Conservation (phyloP, 352 stramenopile species). For the Phytopythium helicoides region DNA sequence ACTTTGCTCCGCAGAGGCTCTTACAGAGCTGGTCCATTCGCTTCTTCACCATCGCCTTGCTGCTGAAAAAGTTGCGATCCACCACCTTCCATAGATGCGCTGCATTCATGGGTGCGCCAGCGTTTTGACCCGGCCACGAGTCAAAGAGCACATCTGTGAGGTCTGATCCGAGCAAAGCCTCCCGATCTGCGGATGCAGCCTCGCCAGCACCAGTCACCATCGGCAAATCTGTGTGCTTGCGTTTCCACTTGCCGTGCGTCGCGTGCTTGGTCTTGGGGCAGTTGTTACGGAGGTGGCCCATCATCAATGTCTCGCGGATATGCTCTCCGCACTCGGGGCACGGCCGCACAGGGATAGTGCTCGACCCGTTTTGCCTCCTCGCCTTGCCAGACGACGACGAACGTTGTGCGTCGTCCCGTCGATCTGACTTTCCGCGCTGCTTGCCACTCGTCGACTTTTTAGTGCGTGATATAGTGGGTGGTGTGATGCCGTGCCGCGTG, state of each 20-base stretch:
- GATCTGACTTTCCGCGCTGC: conserved; percentile 2
- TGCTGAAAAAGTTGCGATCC: conserved; percentile 65
- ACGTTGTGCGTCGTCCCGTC: neutral
- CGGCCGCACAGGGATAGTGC: conserved; percentile 22
- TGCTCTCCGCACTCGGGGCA: conserved; percentile 69
- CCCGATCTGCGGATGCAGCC: conserved; percentile 18
- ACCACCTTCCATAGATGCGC: conserved; percentile 80
- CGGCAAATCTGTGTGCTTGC: conserved; percentile 27
- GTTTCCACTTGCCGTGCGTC: conserved; percentile 44
- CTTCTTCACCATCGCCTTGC: conserved; percentile 59
- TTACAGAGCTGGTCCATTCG: conserved; percentile 71
- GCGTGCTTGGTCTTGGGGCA: conserved; percentile 36
- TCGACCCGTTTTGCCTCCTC: conserved; percentile 30
- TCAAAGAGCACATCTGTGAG: conserved; percentile 77
- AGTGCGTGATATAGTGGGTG: conserved; percentile 28
- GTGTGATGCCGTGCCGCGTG: conserved; percentile 26
- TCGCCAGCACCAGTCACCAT: conserved; percentile 13
- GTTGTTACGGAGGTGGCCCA: conserved; percentile 61
- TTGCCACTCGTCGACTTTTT: conserved; percentile 29
- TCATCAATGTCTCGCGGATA: conserved; percentile 63
- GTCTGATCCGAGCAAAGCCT: conserved; percentile 23
- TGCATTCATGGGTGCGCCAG: conserved; percentile 67
- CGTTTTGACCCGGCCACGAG: conserved; percentile 72
- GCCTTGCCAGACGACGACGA: conserved; percentile 21
- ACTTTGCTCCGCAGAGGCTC: conserved; percentile 58